Evolutionary conservation across 2,329 filamentous ascomycete species (phyloP).

Genomic region (Monosporascus sp.): DNA sequence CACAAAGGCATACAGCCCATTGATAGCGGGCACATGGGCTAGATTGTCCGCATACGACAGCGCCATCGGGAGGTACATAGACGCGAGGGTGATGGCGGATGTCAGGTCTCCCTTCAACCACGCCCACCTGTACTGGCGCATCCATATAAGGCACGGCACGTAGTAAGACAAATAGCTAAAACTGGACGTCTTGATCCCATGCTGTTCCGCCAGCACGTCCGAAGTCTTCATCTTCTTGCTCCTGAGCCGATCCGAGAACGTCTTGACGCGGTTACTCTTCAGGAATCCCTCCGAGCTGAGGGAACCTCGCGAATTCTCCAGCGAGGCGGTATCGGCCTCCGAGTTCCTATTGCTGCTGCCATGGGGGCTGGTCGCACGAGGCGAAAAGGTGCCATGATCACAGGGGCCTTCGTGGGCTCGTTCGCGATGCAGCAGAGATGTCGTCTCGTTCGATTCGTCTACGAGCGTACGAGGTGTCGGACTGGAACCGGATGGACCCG

Average conservation of each 20-base stretch:
- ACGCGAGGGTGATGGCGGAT: conserved; percentile 91
- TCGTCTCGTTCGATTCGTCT: conserved; percentile 39
- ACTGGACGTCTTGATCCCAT: conserved; percentile 68
- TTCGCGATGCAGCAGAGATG: conserved; percentile 39
- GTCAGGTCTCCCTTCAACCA: conserved; percentile 83
- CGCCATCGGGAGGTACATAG: conserved; percentile 96
- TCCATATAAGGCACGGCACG: conserved; percentile 85
- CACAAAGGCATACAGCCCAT: conserved; percentile 90
- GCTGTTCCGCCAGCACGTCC: conserved; percentile 62
- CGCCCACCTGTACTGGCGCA: conserved; percentile 75
- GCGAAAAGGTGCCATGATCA: conserved; percentile 73
- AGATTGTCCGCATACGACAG: conserved; percentile 90
- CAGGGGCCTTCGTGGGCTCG: conserved; percentile 46
- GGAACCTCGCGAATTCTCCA: conserved; percentile 28
- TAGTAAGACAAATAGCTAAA: conserved; percentile 93
- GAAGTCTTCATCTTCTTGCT: conserved; percentile 69
- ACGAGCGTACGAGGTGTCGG: conserved; percentile 2
- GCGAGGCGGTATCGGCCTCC: conserved; percentile 23
- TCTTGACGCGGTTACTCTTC: conserved; percentile 38
- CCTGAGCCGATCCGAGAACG: conserved; percentile 47
- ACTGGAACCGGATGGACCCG: conserved; percentile 8
- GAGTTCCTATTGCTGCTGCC: conserved; percentile 23
- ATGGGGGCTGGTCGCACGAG: conserved; percentile 50
- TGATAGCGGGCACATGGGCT: conserved; percentile 86
- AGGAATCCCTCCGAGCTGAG: conserved; percentile 32